Base-by-base conservation (phyloP, 1,139 yeast species). In the Sugiyamaella sp. region DNA sequence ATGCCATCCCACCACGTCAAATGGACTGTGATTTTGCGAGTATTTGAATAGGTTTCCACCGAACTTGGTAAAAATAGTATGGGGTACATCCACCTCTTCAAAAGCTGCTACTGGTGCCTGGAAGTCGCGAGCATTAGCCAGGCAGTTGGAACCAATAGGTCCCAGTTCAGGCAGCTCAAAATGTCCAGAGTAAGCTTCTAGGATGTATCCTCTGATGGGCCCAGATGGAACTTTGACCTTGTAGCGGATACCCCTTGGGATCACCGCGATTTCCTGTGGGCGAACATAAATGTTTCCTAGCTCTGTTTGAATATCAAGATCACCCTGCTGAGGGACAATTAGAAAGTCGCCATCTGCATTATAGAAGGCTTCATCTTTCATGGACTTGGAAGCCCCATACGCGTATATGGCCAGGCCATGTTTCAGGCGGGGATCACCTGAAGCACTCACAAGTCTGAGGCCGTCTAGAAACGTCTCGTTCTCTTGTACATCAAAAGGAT, bases 161-260 rank as follows among this genome's bases (percentile, higher is more conserved):
- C 71, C 71, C 19, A 66, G 55, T 43, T 67, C 71, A 12, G 71
- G 71, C 16, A 67, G 57, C 41, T 66, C 68, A 50, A 66, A 67
- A 53, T 64, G 68, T 27, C 60, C 58, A 21, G 60, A 57, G 51
- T 57, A 67, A 12, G 65, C 54, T 50, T 67, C 71, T 44, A 65
- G 60, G 24, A 66, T 61, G 51, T 67, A 66, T 2, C 70, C 70
- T 53, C 62, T 47, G 35, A 57, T 16, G 24, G 48, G 35, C 51
- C 63, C 55, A 5, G 65, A 46, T 3, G 60, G 58, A 12, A 47
- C 44, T 21, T 46, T 51, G 33, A 67, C 66, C 16, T 56, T 52
- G 59, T 58, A 67, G 10, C 66, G 55, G 25, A 67, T 58, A 2
- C 71, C 71, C 25, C 70, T 56, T 27, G 68, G 71, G 27, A 67